Conservation (phyloP, 2,329 filamentous ascomycete species). For the Fusarium haematococcum region DNA sequence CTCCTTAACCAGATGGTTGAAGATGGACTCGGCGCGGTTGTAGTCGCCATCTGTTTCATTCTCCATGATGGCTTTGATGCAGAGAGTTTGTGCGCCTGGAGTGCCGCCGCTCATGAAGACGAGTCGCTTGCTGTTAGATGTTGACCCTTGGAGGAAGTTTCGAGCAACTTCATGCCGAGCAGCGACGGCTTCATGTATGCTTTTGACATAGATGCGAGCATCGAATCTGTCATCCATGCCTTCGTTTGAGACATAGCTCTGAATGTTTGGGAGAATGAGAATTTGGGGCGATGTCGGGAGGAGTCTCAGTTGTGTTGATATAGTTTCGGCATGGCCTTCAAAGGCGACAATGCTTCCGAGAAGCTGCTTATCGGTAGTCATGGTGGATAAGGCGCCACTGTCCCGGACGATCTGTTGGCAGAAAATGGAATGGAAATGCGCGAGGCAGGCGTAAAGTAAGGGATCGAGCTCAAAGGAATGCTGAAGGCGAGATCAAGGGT, state of each 20-base stretch:
- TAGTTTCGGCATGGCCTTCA: constrained; percentile 66
- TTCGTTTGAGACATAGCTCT: constrained; percentile 57
- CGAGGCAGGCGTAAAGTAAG: constrained; percentile 19
- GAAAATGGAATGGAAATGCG: constrained; percentile 6
- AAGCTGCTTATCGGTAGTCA: constrained; percentile 41
- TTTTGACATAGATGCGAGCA: constrained; percentile 55
- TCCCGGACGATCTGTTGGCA: constrained; percentile 22
- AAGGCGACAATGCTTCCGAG: constrained; percentile 68
- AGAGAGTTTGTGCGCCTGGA: constrained; percentile 64
- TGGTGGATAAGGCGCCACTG: constrained; percentile 35
- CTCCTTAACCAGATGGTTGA: constrained; percentile 62
- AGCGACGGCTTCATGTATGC: constrained; percentile 62
- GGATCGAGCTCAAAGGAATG: constrained; percentile 25
- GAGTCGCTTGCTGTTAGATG: constrained; percentile 61
- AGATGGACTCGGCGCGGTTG: constrained; percentile 62
- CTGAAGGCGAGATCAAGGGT: constrained; percentile 11
- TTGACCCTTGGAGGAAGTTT: constrained; percentile 62
- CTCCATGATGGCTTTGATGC: constrained; percentile 65
- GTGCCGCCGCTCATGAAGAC: constrained; percentile 73
- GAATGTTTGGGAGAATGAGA: constrained; percentile 65
- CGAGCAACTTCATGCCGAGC: constrained; percentile 62
- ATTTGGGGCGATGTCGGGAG: constrained; percentile 70
- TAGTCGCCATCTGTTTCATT: constrained; percentile 63
- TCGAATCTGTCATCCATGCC: constrained; percentile 46
- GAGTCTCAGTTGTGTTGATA: constrained; percentile 70